Conservation (phyloP, 306 rosid genomes). For the Oxytropis ochrocephala region DNA sequence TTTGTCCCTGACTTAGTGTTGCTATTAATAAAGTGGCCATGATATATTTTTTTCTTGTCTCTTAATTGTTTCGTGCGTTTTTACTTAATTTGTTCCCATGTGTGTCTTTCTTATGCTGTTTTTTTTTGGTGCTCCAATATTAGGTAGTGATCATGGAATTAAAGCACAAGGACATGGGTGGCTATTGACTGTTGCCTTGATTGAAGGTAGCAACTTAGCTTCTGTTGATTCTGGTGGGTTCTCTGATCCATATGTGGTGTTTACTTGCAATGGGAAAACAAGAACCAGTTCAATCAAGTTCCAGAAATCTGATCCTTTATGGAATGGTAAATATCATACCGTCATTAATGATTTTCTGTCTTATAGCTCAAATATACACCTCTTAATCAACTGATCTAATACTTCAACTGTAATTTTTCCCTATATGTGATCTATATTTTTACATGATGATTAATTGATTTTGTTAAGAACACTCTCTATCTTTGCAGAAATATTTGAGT, state of each 20-base stretch:
- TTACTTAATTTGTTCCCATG: constrained; percentile 3
- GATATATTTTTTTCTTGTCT: not conserved
- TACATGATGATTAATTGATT: not conserved
- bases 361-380: constrained; percentile 1
- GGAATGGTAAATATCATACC: constrained; percentile 65
- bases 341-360: constrained; percentile 13
- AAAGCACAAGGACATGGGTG: constrained; percentile 99
- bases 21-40: constrained; percentile 1
- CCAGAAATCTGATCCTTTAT: constrained; percentile 76
- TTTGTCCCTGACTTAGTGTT: not conserved
- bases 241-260: constrained; percentile 94
- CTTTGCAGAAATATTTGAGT: constrained; percentile 91
- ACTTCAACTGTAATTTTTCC: not conserved
- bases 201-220: constrained; percentile 85
- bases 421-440: not conserved
- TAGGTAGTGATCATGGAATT: constrained; percentile 96
- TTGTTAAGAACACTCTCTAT: constrained; percentile 21
- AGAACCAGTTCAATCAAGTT: constrained; percentile 97
- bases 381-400: not conserved
- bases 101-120: constrained; percentile 16
- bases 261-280: constrained; percentile 89
- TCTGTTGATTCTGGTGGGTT: constrained; percentile 76
- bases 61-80: not conserved
- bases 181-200: constrained; percentile 92
- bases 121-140: constrained; percentile 9